Base-by-base conservation (phyloP, 169 alveolate genomes). In the Plasmodium vinckei region DNA sequence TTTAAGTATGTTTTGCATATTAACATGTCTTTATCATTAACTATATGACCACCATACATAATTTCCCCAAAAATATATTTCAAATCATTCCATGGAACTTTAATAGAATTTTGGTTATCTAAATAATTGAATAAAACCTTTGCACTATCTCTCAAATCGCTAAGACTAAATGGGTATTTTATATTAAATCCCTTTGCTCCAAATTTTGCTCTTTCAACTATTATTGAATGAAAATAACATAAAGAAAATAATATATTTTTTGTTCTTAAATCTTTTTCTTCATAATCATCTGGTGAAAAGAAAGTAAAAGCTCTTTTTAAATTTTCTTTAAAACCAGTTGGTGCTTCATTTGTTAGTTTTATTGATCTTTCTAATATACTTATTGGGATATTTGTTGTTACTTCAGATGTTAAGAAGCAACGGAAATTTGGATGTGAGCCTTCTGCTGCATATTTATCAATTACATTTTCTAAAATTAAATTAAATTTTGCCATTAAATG, bases 41-140 rank as follows among this genome's bases (percentile, higher is more conserved):
- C 98, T 70, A 98, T 98, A 91, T 98, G 99, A 23, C 99, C 99
- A 13, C 99, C 99, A 75, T 98, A 98, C 99, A 98, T 98, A 82
- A 98, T 98, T 95, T 98, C 99, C 47, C 99, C 99, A 87, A 97
- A 97, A 77, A 98, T 96, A 93, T 97, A 98, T 87, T 95, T 95
- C 49, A 98, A 95, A 93, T 98, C 99, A 75, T 97, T 98, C 98
- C 99, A 98, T 3, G 99, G 99, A n/a, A 97, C 97, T 94, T 97
- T 95, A 60, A 91, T 93, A 12, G 95, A 73, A 25, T 93, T 90
- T 15, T 92, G 94, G 27, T 95, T 95, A 90, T 97, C 99, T 91
- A 97, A 92, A 91, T 97, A 97, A 94, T 96, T 98, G 87, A 94
- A 93, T 56, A 97, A 95, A 15, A 98, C 99, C 25, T 95, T 93